These are phyloP conservation scores for Myrica gale DNA, from an alignment of 306 rosid genomes.

Conservation along the genomic window DNA sequence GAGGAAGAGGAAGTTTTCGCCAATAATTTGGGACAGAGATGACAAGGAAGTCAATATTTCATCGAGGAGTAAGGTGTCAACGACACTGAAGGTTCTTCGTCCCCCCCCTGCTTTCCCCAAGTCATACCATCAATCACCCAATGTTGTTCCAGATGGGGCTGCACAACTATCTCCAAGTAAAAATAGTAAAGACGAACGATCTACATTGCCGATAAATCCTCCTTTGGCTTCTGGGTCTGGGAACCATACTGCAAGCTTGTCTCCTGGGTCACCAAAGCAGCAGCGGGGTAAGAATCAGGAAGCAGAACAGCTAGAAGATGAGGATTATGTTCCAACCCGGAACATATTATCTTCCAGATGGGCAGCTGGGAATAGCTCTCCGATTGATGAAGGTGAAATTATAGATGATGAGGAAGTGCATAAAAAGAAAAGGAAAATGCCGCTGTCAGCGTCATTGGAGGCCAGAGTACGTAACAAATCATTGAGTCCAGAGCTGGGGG, in stretches of 20 bases:
- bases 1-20: slow-evolving; percentile 89
- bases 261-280: slow-evolving; percentile 39
- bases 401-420: slow-evolving; percentile 54
- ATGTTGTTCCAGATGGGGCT: slow-evolving; percentile 38
- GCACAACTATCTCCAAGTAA: slow-evolving; percentile 41
- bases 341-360: slow-evolving; percentile 93
- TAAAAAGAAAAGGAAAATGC: slow-evolving; percentile 52
- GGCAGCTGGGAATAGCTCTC: slow-evolving; percentile 87
- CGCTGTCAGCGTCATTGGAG: slow-evolving; percentile 42
- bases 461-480: slow-evolving; percentile 47
- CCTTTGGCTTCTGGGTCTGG: slow-evolving; percentile 27
- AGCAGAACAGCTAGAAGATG: slow-evolving; percentile 59
- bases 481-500: slow-evolving; percentile 60
- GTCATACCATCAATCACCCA: slow-evolving; percentile 45
- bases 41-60: slow-evolving; percentile 49
- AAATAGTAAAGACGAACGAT: slow-evolving; percentile 26
- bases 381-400: slow-evolving; percentile 87
- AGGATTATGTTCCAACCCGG: slow-evolving; percentile 64
- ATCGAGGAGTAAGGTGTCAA: slow-evolving; percentile 43
- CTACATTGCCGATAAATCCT: slow-evolving; percentile 29
- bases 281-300: slow-evolving; percentile 39
- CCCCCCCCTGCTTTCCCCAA: slow-evolving; percentile 55
- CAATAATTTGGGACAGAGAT: slow-evolving; percentile 92
- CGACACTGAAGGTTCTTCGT: slow-evolving; percentile 38
- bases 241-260: slow-evolving; percentile 22